A percentile compares a stretch with the other conserved stretches of the same genome.
Evolutionary conservation across 805 yeast genomes (phyloP).

Genomic region (Myxozyma sirexii): DNA sequence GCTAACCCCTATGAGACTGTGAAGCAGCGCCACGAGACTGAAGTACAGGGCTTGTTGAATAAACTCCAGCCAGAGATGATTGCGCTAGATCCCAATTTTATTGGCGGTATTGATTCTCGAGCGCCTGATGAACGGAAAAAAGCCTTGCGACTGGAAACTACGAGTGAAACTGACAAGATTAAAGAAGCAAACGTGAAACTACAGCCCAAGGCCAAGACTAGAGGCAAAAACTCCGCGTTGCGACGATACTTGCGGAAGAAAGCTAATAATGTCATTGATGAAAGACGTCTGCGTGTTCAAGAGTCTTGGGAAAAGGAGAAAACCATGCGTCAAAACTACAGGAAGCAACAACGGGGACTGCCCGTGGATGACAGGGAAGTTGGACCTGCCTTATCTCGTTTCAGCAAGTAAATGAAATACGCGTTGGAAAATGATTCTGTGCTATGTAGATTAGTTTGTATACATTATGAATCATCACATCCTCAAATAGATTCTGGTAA

Average conservation of each 20-base stretch:
- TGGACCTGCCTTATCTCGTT: constrained; percentile 34
- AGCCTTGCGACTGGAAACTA: constrained; percentile 51
- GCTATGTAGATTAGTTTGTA: neutral
- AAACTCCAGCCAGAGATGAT: constrained; percentile 92
- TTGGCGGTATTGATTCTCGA: constrained; percentile 80
- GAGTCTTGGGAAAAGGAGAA: constrained; percentile 75
- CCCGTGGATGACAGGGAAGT: constrained; percentile 22
- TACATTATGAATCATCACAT: too few species aligned
- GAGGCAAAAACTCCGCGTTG: constrained; percentile 80
- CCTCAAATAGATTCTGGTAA: too few species aligned
- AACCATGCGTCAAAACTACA: constrained; percentile 59
- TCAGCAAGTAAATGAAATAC: constrained; percentile 9
- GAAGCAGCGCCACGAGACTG: constrained; percentile 90
- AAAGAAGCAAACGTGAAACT: constrained; percentile 55
- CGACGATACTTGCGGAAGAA: constrained; percentile 81
- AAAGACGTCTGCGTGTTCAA: constrained; percentile 77
- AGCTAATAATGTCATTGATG: constrained; percentile 81
- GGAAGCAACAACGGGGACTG: constrained; percentile 49
- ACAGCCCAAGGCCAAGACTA: constrained; percentile 65
- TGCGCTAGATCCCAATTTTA: constrained; percentile 80
- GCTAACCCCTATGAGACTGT: constrained; percentile 88
- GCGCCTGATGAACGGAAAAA: constrained; percentile 65
- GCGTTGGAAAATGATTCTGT: neutral
- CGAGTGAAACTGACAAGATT: constrained; percentile 40
- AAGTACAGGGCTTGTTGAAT: constrained; percentile 81